phyloP scores from a whole-genome alignment of 2,329 filamentous ascomycete species.

The Pseudophaeomoniella oleicola region DNA sequence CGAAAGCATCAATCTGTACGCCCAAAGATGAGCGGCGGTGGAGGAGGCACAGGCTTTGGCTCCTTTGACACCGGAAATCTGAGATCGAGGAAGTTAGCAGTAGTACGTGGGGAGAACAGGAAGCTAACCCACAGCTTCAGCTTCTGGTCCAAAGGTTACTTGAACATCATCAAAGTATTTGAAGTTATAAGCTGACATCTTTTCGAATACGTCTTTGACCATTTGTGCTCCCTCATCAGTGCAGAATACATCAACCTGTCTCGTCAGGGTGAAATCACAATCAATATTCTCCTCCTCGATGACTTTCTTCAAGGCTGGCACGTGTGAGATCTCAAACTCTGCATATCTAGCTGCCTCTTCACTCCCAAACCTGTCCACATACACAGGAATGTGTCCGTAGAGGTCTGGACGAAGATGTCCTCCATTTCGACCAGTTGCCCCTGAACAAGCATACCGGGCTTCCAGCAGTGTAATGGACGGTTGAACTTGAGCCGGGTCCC shows the following conservation, averaged over 20 bases:
- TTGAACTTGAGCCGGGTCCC: constrained; percentile 7
- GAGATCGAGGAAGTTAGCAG: no score
- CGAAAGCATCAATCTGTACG: constrained; percentile 17
- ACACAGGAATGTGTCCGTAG: constrained; percentile 21
- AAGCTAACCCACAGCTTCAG: no score
- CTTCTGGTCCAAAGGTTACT: no score
- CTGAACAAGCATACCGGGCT: constrained; percentile 25
- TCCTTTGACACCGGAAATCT: background rate
- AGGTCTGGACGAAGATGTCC: constrained; percentile 29
- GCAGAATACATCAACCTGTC: constrained; percentile 23
- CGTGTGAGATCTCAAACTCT: constrained; percentile 24
- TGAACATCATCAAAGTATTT: constrained; percentile 15
- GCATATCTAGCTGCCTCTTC: constrained; percentile 23
- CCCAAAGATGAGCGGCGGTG: constrained; percentile 18
- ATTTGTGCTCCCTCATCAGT: constrained; percentile 16
- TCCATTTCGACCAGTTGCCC: constrained; percentile 31
- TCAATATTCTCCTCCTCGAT: constrained; percentile 26
- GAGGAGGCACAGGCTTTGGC: background rate
- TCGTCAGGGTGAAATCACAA: constrained; percentile 26
- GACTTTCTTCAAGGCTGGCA: constrained; percentile 22
- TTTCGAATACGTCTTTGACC: constrained; percentile 16
- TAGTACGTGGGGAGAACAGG: no score
- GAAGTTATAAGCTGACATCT: constrained; percentile 14
- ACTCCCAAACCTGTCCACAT: constrained; percentile 18
- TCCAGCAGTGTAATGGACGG: constrained; percentile 24